Evolutionary conservation across 2,329 filamentous ascomycete species (phyloP), one percentile per base, ranked within the genome.

Genomic region (Lecanicillium sp.): DNA sequence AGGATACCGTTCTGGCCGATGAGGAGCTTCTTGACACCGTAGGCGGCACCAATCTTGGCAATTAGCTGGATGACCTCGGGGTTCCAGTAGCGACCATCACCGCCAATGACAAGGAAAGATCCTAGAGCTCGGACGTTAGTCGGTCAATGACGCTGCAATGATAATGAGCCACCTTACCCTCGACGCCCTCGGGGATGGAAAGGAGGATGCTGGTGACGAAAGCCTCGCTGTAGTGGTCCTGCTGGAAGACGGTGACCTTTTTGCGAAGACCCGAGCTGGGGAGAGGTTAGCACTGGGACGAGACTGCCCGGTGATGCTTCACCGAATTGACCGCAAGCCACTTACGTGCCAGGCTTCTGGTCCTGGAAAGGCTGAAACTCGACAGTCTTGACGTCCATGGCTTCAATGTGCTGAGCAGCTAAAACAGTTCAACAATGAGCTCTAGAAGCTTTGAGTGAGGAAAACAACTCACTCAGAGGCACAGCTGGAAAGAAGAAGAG

Each of bases 331-430:
- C n/a, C 19, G 37, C 53, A 53, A 53, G 55, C 56, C 58, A 90
- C 91, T 71, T 83, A 96, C 91, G 91, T 97, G 80, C 91, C 91
- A 56, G 91, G 90, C 79, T 98, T 98, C 80, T 98, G 93, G 79
- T 97, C 93, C 55, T 85, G 78, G 71, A 93, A 96, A 52, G 90
- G 81, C 68, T 82, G 83, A 68, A 95, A 82, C 59, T 86, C 79
- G 62, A 96, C 87, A 47, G 85, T 88, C 70, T 87, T 79, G 69
- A 76, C 65, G 56, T 72, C 71, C 89, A 95, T 77, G 64, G 55
- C 45, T 29, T 45, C 59, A 44, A 38, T 19, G 51, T 41, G 44
- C 40, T 47, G 39, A 51, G 38, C 29, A 40, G 51, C 41, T 36
- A 46, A 37, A 29, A 26, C 32, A 23, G 49, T 41, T 26, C 20